Evolutionary conservation across 2,329 filamentous ascomycete species (phyloP).

Genomic region (Aspergillus luchuensis): DNA sequence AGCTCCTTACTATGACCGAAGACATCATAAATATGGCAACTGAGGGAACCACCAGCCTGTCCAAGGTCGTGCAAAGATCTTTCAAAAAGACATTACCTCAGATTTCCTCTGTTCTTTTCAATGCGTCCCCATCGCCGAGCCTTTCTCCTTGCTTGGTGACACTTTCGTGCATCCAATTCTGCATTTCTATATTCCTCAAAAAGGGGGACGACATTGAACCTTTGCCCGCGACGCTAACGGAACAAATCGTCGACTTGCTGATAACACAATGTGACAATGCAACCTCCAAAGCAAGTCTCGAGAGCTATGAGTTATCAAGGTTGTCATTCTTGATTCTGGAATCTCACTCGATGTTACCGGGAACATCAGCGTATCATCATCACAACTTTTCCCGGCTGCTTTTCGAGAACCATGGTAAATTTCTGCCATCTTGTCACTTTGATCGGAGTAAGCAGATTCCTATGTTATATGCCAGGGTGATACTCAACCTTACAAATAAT

Average conservation of each 20-base stretch:
- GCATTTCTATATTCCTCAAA: constrained; percentile 35
- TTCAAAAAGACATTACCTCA: constrained; percentile 30
- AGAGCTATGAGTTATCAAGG: constrained; percentile 29
- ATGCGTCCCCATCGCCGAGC: constrained; percentile 17
- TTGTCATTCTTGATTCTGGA: constrained; percentile 42
- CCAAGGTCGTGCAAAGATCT: constrained; percentile 34
- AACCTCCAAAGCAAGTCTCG: constrained; percentile 4
- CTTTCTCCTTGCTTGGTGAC: constrained; percentile 38
- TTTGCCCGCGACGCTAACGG: constrained; percentile 32
- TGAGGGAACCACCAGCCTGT: constrained; percentile 27
- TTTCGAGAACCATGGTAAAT: constrained; percentile 39
- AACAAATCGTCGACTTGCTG: constrained; percentile 34
- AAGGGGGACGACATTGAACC: constrained; percentile 31
- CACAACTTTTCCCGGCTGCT: constrained; percentile 33
- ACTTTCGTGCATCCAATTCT: constrained; percentile 36
- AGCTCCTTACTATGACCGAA: constrained; percentile 31
- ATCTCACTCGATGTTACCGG: constrained; percentile 36
- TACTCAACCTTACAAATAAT: constrained; percentile 85
- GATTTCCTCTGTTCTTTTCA: constrained; percentile 30
- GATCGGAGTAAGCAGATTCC: constrained; percentile 30
- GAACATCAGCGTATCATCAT: constrained; percentile 29
- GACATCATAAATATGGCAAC: constrained; percentile 31
- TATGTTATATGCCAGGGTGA: constrained; percentile 63
- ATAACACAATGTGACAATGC: constrained; percentile 15
- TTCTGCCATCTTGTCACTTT: constrained; percentile 36